Conservation (phyloP, 2,329 filamentous ascomycete genomes). For the Teratosphaeria zuluensis region DNA sequence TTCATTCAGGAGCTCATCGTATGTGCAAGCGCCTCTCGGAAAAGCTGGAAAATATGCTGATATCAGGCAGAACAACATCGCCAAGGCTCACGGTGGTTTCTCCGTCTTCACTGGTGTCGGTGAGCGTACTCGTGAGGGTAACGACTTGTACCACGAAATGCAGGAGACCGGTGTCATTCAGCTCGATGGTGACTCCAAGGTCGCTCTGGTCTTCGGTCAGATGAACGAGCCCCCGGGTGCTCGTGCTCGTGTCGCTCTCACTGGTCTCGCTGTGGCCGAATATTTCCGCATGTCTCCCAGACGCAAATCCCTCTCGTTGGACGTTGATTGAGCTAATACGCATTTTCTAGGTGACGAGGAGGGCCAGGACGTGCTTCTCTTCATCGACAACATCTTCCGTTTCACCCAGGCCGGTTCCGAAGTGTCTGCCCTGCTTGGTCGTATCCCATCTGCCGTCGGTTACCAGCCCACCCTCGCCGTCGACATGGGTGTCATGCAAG, state of each 20-base stretch:
- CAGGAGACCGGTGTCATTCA: constrained; percentile 99
- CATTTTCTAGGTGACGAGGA: constrained; percentile 46
- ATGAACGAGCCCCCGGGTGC: constrained; percentile 99
- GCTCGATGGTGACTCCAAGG: constrained; percentile 98
- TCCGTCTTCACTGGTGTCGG: constrained; percentile 99
- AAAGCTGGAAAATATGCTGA: constrained; percentile 16
- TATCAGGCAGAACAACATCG: constrained; percentile 83
- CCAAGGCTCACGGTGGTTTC: constrained; percentile 99
- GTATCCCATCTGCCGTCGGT: constrained; percentile 99
- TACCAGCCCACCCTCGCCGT: constrained; percentile 98
- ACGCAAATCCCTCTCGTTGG: too few species aligned
- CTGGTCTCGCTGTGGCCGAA: constrained; percentile 62
- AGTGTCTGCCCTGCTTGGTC: constrained; percentile 97
- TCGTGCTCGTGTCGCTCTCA: constrained; percentile 98
- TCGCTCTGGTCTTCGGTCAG: constrained; percentile 98
- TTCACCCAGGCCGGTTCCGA: constrained; percentile 99
- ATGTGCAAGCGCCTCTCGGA: constrained; percentile 25
- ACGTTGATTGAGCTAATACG: too few species aligned
- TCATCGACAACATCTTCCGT: constrained; percentile 99
- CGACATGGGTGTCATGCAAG: constrained; percentile 99
- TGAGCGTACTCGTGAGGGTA: constrained; percentile 99
- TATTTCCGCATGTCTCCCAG: constrained; percentile 37
- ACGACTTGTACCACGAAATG: constrained; percentile 99
- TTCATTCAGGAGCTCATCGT: constrained; percentile 99
- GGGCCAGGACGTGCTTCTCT: constrained; percentile 95